These are phyloP conservation scores for Spencermartinsiella ligniputridi DNA, from an alignment of 1,139 yeast species.

Conservation along the genomic window DNA sequence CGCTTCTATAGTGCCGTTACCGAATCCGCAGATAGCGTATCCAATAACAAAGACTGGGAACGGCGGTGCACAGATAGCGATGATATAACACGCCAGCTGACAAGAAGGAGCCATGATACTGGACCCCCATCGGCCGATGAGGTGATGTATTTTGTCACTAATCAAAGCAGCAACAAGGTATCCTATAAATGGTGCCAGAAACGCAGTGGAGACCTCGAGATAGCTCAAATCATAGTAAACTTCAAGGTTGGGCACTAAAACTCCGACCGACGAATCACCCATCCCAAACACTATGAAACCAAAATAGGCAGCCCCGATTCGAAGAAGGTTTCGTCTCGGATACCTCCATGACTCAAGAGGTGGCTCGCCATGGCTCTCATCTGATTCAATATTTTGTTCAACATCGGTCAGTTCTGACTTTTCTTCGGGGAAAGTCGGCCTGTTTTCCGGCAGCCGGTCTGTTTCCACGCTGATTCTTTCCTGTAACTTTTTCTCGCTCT, in stretches of 20 bases:
- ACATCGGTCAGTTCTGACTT: too few species aligned
- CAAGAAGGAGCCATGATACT: conserved; percentile 37
- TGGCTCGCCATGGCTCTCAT: too few species aligned
- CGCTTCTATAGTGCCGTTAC: conserved; percentile 51
- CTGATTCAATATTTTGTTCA: too few species aligned
- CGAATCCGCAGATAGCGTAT: conserved; percentile 56
- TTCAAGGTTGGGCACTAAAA: conserved; percentile 19
- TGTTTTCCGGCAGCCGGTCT: too few species aligned
- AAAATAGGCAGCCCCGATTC: conserved; percentile 16
- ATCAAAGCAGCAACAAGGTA: conserved; percentile 36
- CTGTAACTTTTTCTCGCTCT: too few species aligned
- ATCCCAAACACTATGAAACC: conserved; percentile 20
- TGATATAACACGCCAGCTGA: conserved; percentile 38
- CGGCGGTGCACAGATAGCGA: conserved; percentile 40
- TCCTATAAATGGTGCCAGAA: conserved; percentile 31
- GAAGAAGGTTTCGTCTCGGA: conserved; percentile 26
- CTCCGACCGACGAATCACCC: conserved; percentile 21
- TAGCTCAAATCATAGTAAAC: conserved; percentile 23
- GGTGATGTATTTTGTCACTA: conserved; percentile 35
- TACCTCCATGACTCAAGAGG: conserved; percentile 10
- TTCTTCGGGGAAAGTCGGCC: too few species aligned
- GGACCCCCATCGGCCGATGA: conserved; percentile 41
- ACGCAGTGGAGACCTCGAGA: conserved; percentile 25
- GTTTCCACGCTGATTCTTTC: too few species aligned
- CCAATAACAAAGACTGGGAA: conserved; percentile 43